These are phyloP conservation scores for Ophiostoma sp. DNA, from an alignment of 2,329 filamentous ascomycete species.

Conservation along the genomic window DNA sequence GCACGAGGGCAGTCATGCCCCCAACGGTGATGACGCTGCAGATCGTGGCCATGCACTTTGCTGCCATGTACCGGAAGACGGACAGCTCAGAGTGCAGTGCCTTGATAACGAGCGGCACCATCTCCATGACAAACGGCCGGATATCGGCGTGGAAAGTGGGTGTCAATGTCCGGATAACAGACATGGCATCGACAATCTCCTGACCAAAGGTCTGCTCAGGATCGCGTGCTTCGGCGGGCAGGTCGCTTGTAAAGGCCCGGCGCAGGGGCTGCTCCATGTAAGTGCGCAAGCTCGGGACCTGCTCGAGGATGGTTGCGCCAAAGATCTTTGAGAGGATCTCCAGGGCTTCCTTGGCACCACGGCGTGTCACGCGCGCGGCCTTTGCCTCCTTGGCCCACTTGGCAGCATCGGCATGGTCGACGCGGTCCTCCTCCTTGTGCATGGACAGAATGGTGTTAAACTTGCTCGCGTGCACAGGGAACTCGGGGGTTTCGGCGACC, in stretches of 20 bases:
- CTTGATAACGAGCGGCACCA: conserved; percentile 81
- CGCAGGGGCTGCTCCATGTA: conserved; percentile 79
- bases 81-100: conserved; percentile 83
- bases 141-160: conserved; percentile 77
- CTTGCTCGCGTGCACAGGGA: conserved; percentile 73
- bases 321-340: conserved; percentile 81
- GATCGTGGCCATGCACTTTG: conserved; percentile 93
- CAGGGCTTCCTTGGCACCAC: conserved; percentile 89
- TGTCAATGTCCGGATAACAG: conserved; percentile 84
- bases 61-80: conserved; percentile 91
- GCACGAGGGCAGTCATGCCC: conserved; percentile 92
- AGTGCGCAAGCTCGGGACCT: conserved; percentile 72
- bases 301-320: conserved; percentile 69
- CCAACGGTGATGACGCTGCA: conserved; percentile 95
- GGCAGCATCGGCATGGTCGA: conserved; percentile 84
- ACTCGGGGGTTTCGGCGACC: conserved; percentile 94
- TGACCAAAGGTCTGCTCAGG: conserved; percentile 75
- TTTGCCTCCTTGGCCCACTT: conserved; percentile 87
- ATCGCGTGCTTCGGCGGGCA: conserved; percentile 69
- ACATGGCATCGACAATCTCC: conserved; percentile 89
- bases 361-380: conserved; percentile 80
- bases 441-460: conserved; percentile 82
- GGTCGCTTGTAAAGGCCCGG: conserved; percentile 64
- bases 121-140: conserved; percentile 71
- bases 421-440: conserved; percentile 92